Base-by-base conservation (phyloP, 805 yeast species). In the Ogataea allantospora region DNA sequence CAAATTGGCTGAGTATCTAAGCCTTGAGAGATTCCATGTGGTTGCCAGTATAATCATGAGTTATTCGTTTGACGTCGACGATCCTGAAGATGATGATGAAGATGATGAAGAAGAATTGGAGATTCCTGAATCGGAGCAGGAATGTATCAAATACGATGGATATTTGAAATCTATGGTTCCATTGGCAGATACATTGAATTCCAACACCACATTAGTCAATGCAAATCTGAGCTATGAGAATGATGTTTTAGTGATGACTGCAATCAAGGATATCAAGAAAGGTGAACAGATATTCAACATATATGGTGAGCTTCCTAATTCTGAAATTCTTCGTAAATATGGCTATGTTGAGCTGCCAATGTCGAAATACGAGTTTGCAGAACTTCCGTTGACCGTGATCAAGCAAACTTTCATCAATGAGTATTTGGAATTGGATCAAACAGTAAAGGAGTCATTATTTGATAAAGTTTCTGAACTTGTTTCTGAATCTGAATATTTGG, bases 251-350 rank as follows among this genome's bases (percentile, higher is more conserved):
- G 77, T 76, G n/a, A 87, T 93, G 95, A 70, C 73, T 31, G 75
- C 95, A 1, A 75, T 75, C 7, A 74, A 73, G 39, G 60, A 65
- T 4, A 89, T 91, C 25, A 38, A 58, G 5, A 63, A 63, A 23
- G 88, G 84, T 3, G 83, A 78, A 21, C 98, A 93, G 56, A 68
- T 91, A 4, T 89, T 75, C 62, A 91, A 91, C 62, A 83, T 88
- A 0, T 91, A 93, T 58, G 95, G 96, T 1, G 93, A 88, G 30
- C 80, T 85, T 47, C 93, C 97, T 24, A 91, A 89, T 58, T 68
- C 91, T n/a, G 98, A 93, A 53, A 71, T 93, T 21, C 66, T 93
- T 38, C 74, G 99, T 53, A 73, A 95, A 40, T 91, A 91, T 51
- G 99, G 99, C 0, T 91, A 86, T 53, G 93, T 88, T 17, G 96